Percentiles rank a stretch among this genome's conserved stretches.
These are phyloP conservation scores for Magnaporthiopsis poae DNA, from an alignment of 2,329 filamentous ascomycete species.

Conservation along the genomic window DNA sequence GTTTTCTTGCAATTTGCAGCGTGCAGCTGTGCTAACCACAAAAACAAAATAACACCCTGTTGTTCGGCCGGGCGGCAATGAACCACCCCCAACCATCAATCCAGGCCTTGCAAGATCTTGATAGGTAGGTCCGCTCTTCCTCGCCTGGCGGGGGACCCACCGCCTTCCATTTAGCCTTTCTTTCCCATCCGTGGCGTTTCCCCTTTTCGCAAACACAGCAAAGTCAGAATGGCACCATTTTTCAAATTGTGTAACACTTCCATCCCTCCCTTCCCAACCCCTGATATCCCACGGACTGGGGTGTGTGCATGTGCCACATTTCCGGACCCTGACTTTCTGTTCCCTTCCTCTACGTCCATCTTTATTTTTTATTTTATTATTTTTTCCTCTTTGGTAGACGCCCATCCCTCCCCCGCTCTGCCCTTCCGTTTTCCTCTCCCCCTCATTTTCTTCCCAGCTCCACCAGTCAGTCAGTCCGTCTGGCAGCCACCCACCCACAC, in stretches of 20 bases:
- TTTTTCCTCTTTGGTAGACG: not conserved
- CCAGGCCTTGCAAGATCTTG: conserved; percentile 5
- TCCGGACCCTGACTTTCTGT: not conserved
- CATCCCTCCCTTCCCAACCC: too few species aligned
- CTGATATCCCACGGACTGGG: not conserved
- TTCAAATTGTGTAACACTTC: not conserved
- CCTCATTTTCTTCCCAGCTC: not conserved
- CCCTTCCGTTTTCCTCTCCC: too few species aligned
- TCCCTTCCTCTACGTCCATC: not conserved
- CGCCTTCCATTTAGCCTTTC: not conserved
- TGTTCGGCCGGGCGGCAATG: not conserved
- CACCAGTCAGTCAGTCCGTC: not conserved
- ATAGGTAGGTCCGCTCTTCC: conserved; percentile 5
- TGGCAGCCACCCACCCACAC: not conserved
- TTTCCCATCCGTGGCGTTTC: not conserved
- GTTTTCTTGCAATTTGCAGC: not conserved
- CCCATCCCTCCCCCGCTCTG: not conserved
- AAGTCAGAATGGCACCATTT: conserved; percentile 6
- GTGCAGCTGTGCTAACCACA: not conserved
- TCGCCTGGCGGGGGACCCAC: not conserved
- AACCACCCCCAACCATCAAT: not conserved
- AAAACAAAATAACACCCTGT: not conserved
- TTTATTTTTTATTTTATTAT: not conserved
- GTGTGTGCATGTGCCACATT: conserved; percentile 1
- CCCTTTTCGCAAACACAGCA: not conserved